Evolutionary conservation across 345 rosid species (phyloP).

Genomic region (Eucalyptus curtisii): DNA sequence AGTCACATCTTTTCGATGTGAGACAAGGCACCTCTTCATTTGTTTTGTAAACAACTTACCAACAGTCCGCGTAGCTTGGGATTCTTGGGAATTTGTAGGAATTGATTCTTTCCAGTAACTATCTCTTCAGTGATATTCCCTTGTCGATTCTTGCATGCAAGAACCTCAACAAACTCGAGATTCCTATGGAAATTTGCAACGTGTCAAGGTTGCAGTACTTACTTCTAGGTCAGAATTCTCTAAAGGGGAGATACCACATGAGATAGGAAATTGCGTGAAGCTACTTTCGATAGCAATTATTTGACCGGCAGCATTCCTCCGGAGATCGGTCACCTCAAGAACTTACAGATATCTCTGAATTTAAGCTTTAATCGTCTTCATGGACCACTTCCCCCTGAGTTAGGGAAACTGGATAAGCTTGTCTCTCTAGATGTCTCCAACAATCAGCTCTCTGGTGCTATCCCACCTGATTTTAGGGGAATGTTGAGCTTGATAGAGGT

Average conservation of each 20-base stretch:
- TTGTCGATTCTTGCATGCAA: slow-evolving; percentile 53
- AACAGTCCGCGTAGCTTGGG: slow-evolving; percentile 51
- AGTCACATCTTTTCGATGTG: too few relatives aligned
- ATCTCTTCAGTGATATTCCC: slow-evolving; percentile 72
- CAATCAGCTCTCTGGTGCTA: slow-evolving; percentile 68
- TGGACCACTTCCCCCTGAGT: slow-evolving; percentile 66
- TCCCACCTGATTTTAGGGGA: slow-evolving; percentile 63
- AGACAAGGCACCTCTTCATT: too few relatives aligned
- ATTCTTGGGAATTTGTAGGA: slow-evolving; percentile 78
- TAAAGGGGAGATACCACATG: slow-evolving; percentile 74
- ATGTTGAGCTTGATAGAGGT: slow-evolving; percentile 90
- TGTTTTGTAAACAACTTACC: too few relatives aligned
- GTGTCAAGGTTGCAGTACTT: slow-evolving; percentile 57
- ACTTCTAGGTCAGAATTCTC: slow-evolving; percentile 51
- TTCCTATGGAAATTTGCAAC: slow-evolving; percentile 55
- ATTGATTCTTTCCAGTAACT: slow-evolving; percentile 77
- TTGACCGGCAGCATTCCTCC: slow-evolving; percentile 77
- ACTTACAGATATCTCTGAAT: slow-evolving; percentile 60
- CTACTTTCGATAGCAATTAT: slow-evolving; percentile 66
- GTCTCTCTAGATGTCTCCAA: slow-evolving; percentile 81
- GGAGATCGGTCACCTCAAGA: slow-evolving; percentile 55
- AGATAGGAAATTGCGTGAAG: slow-evolving; percentile 58
- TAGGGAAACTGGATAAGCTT: slow-evolving; percentile 77
- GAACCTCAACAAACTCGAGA: slow-evolving; percentile 86
- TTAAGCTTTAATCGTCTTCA: slow-evolving; percentile 82